Conservation (phyloP, 306 rosid genomes). For the Trifolium repens region DNA sequence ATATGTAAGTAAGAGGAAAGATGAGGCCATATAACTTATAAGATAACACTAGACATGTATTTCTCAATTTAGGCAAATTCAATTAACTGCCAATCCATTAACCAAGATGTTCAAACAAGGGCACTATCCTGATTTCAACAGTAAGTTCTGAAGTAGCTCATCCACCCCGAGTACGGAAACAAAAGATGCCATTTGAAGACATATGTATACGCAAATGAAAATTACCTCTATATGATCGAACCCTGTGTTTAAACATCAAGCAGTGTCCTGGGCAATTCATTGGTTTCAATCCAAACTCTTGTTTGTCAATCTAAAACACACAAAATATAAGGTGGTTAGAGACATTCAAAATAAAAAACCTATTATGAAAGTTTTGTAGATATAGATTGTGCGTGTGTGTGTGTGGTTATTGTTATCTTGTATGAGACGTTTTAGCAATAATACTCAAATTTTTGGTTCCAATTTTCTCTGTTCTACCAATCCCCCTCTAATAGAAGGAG, state of each 20-base stretch:
- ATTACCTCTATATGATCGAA: conserved; percentile 90
- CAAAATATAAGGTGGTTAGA: conserved; percentile 14
- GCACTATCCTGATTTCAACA: conserved; percentile 15
- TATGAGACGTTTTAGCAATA: conserved; percentile 2
- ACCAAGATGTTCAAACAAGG: conserved; percentile 14
- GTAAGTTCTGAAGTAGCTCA: conserved; percentile 30
- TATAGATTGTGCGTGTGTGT: neutral
- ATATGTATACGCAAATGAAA: conserved; percentile 10
- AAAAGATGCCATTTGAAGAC: conserved; percentile 27
- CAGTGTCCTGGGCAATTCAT: conserved; percentile 99
- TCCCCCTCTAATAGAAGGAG: neutral
- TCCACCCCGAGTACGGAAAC: conserved; percentile 13
- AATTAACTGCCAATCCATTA: conserved; percentile 2
- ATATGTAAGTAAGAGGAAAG: conserved; percentile 15
- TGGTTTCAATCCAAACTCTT: conserved; percentile 96
- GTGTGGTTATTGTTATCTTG: neutral
- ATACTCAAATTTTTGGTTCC: neutral
- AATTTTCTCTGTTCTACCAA: neutral
- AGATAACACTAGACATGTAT: conserved; percentile 5
- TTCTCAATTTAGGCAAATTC: neutral
- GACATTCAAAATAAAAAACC: conserved; percentile 11
- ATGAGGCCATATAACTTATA: conserved; percentile 14
- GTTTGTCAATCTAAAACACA: conserved; percentile 80
- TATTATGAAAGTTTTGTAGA: conserved; percentile 7
- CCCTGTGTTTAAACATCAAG: conserved; percentile 92